A percentile compares a stretch with the other conserved stretches of the same genome.
Evolutionary conservation across 2,329 filamentous ascomycete genomes (phyloP).

Genomic region (Fusarium sterilihyphosum): DNA sequence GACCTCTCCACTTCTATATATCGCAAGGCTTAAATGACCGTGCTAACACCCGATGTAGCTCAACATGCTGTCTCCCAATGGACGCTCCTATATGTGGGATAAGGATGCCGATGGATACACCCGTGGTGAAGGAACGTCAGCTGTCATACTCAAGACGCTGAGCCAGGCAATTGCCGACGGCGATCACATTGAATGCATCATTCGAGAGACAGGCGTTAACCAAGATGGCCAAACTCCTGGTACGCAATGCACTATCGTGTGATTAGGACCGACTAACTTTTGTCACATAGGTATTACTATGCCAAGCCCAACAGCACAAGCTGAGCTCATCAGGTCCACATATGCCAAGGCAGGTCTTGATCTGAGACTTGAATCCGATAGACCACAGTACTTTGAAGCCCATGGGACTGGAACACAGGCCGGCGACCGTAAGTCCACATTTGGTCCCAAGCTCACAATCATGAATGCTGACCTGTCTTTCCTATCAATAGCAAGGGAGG

Average conservation of each 20-base stretch:
- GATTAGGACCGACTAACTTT: neutral
- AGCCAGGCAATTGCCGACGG: neutral
- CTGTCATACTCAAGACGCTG: slow-evolving; percentile 11
- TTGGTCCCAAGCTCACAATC: too few relatives aligned
- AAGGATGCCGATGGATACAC: slow-evolving; percentile 8
- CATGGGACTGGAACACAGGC: slow-evolving; percentile 21
- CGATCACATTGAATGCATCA: neutral
- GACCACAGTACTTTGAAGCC: neutral
- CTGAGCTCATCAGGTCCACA: neutral
- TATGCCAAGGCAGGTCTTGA: neutral
- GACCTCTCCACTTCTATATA: accelerated
- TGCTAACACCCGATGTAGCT: neutral
- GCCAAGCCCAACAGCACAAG: neutral
- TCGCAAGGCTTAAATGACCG: accelerated
- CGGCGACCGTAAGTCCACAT: neutral
- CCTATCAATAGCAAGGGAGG: neutral
- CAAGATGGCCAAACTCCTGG: neutral
- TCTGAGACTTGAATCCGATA: neutral
- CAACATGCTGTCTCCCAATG: neutral
- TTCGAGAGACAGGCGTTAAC: neutral
- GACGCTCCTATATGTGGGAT: slow-evolving; percentile 9
- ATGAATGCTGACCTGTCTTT: neutral
- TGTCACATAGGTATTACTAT: neutral
- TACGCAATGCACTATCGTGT: neutral
- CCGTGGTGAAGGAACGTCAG: slow-evolving; percentile 12